Conservation (phyloP, 768 basidiomycete genomes). For the Xerocomellus intermedius region DNA sequence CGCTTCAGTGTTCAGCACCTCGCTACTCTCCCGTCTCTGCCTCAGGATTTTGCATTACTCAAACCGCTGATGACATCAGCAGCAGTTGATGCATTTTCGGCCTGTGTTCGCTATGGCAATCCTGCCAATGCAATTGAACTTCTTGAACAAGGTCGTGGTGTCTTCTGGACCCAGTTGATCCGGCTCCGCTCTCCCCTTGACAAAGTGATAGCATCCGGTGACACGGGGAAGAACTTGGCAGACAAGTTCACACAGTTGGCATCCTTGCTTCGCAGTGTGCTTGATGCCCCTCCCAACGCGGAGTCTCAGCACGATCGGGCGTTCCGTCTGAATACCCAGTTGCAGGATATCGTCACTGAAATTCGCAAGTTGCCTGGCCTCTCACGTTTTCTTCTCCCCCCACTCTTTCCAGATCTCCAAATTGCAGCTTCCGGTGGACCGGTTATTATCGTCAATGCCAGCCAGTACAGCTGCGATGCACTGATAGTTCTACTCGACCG, state of each 20-base stretch:
- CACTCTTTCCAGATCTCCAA: constrained; percentile 12
- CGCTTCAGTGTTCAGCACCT: too few species aligned
- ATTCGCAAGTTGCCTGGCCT: constrained; percentile 22
- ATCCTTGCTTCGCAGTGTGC: neutral
- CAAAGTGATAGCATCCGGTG: neutral
- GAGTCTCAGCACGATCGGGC: neutral
- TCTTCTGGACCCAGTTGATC: constrained; percentile 19
- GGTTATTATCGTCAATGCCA: constrained; percentile 33
- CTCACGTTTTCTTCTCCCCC: constrained; percentile 26
- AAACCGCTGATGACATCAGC: too few species aligned
- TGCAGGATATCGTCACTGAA: neutral
- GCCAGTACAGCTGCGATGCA: constrained; percentile 31
- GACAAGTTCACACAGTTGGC: neutral
- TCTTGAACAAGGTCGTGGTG: constrained; percentile 26
- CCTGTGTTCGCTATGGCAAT: constrained; percentile 8
- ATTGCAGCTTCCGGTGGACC: constrained; percentile 23
- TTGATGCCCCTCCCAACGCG: neutral
- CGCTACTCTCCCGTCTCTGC: too few species aligned
- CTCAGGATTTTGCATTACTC: too few species aligned
- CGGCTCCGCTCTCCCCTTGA: constrained; percentile 12
- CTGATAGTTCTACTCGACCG: constrained; percentile 22
- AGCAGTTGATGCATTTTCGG: too few species aligned
- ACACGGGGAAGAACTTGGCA: neutral
- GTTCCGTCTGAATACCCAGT: neutral
- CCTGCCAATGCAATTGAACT: constrained; percentile 28